Conservation (phyloP, 257 asterid genomes). For the Solanum bulbocastanum region DNA sequence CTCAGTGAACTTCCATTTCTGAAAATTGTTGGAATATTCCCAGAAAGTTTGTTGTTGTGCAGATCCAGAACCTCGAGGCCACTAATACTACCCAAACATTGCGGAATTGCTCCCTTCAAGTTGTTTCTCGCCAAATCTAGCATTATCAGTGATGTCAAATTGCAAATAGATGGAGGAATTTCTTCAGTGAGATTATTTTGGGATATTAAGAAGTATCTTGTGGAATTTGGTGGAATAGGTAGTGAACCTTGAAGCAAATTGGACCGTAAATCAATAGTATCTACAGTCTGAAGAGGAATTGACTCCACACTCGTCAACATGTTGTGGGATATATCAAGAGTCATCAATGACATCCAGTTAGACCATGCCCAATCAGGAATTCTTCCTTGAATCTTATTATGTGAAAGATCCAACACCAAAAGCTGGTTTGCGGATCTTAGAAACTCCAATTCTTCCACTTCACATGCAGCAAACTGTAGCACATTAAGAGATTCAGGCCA, state of each 20-base stretch:
- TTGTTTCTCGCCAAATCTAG: background rate
- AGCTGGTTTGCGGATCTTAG: background rate
- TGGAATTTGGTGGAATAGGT: background rate
- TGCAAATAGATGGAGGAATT: slow-evolving; percentile 9
- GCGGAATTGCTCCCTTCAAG: background rate
- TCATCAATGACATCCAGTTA: background rate
- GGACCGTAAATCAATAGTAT: background rate
- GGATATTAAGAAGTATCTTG: background rate
- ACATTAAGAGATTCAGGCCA: background rate
- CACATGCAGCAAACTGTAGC: background rate
- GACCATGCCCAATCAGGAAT: background rate
- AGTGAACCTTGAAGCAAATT: background rate
- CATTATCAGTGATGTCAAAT: background rate
- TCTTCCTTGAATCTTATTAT: background rate
- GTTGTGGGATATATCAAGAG: background rate
- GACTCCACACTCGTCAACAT: background rate
- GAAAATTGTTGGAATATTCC: slow-evolving; percentile 5
- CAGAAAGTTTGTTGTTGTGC: background rate
- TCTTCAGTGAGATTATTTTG: slow-evolving; percentile 3
- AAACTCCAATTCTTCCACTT: background rate
- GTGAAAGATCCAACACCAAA: background rate
- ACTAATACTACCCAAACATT: background rate
- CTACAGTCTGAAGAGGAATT: background rate
- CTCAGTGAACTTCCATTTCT: background rate
- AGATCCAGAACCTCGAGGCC: background rate